Base-by-base conservation (phyloP, 345 rosid genomes). In the Limnanthes douglasii region DNA sequence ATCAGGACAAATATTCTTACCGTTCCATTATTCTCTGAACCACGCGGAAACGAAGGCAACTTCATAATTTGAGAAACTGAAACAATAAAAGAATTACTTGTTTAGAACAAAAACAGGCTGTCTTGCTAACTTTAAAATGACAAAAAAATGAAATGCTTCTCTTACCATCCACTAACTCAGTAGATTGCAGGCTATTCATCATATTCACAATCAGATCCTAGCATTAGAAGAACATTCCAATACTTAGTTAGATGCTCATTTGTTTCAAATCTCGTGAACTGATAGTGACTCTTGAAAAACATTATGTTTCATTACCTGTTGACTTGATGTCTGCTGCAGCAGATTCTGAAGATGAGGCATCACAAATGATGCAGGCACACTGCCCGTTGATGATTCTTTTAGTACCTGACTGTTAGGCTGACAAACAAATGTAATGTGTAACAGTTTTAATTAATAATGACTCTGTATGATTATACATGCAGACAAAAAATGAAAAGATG, bases 261-360 rank as follows among this genome's bases (percentile, higher is more conserved):
- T 29, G n/a, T n/a, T n/a, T n/a, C n/a, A 41, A 6, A 30, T n/a
- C 28, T 8, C 18, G 52, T 12, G 25, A 39, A 15, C 9, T 15
- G 9, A 20, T 15, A 18, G 26, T 15, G 36, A 5, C 2, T 21
- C 48, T 15, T 38, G 15, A 6, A 2, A 31, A 16, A 10, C 25
- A 51, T 56, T 44, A 23, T 25, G 7, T 22, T 22, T 11, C 16
- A 40, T 54, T 41, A 92, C 99, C 86, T 85, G 96, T 59, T 92
- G 99, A 54, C 65, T 23, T 23, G 96, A 51, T 49, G 66, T 85
- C 59, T 92, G 99, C 72, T 81, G 93, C 25, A 73, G 59, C 18
- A 92, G 66, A 67, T 75, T 73, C 69, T 85, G 99, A 61, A 85
- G 94, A 30, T 85, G 90, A 60, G 77, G 76, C 68, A 71, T 37